phyloP scores from a whole-genome alignment of 768 basidiomycete species.

The Nevesoporus exiguus region DNA sequence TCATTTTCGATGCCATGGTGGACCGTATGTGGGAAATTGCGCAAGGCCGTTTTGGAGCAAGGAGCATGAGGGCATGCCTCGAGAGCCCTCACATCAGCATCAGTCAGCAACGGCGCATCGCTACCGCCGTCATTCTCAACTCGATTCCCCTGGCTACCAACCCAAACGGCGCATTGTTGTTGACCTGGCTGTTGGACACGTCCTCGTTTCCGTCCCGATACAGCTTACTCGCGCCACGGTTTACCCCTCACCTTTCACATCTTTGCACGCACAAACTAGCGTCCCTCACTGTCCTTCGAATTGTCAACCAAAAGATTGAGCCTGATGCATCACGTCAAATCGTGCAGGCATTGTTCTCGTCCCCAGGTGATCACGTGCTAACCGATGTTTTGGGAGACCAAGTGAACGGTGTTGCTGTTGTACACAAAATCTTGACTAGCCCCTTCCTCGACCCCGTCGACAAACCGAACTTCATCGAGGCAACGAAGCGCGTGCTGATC shows the following conservation, averaged over 20 bases:
- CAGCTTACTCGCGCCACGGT: slow-evolving; percentile 88
- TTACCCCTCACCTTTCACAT: slow-evolving; percentile 94
- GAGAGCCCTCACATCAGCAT: slow-evolving; percentile 85
- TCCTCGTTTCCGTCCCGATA: slow-evolving; percentile 96
- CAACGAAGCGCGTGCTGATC: slow-evolving; percentile 86
- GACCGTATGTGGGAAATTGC: slow-evolving; percentile 99
- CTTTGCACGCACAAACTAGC: slow-evolving; percentile 98
- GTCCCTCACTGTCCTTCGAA: slow-evolving; percentile 88
- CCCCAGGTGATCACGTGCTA: slow-evolving; percentile 83
- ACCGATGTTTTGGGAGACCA: slow-evolving; percentile 95
- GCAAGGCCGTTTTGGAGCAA: slow-evolving; percentile 95
- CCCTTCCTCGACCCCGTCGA: slow-evolving; percentile 73
- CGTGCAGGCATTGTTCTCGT: slow-evolving; percentile 87
- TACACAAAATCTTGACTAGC: slow-evolving; percentile 89
- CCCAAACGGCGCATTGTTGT: slow-evolving; percentile 90
- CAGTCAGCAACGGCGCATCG: slow-evolving; percentile 93
- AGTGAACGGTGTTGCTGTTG: slow-evolving; percentile 90
- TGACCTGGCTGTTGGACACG: slow-evolving; percentile 96
- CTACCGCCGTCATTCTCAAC: slow-evolving; percentile 91
- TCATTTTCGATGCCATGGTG: slow-evolving; percentile 96
- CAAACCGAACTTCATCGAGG: slow-evolving; percentile 71
- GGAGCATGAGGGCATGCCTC: slow-evolving; percentile 95
- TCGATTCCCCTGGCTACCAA: slow-evolving; percentile 97
- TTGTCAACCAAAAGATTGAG: slow-evolving; percentile 96
- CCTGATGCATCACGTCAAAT: slow-evolving; percentile 83